phyloP scores from a whole-genome alignment of 1,139 yeast genomes.

The Suhomyces choctaworum region DNA sequence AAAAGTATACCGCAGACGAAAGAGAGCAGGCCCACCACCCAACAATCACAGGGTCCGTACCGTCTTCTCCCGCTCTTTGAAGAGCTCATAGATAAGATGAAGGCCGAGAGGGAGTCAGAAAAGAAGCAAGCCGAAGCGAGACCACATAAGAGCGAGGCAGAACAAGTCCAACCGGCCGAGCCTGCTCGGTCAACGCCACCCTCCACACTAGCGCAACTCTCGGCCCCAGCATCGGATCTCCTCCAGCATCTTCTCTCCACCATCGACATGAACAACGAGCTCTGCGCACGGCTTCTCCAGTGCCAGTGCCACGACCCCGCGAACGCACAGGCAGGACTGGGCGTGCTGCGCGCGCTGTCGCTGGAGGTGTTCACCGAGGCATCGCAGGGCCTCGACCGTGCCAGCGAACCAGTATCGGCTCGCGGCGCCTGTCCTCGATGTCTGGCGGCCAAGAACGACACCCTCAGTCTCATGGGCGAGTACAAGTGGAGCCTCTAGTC shows the following conservation, averaged over 20 bases:
- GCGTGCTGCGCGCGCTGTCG: neutral
- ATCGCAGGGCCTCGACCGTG: neutral
- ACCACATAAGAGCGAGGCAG: neutral
- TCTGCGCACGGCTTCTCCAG: constrained; percentile 5
- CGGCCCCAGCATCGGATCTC: too few species aligned
- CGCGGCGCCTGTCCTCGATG: constrained; percentile 8
- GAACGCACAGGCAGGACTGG: neutral
- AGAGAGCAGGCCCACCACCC: neutral
- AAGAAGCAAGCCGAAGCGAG: neutral
- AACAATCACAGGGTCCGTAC: neutral
- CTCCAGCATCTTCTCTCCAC: constrained; percentile 6
- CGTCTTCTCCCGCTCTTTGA: constrained; percentile 12
- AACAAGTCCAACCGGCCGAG: neutral
- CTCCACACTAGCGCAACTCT: too few species aligned
- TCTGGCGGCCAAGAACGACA: constrained; percentile 16
- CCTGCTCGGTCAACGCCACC: neutral
- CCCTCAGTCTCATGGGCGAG: constrained; percentile 35
- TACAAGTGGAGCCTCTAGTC: constrained; percentile 30
- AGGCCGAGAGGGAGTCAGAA: neutral
- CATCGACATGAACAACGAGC: constrained; percentile 8
- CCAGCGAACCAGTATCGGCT: neutral
- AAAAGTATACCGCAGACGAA: neutral
- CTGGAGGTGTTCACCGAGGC: neutral
- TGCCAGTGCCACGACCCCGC: neutral
- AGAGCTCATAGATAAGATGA: constrained; percentile 12